Conservation (phyloP, 768 basidiomycete genomes). For the Strobilomyces echinocephalus region DNA sequence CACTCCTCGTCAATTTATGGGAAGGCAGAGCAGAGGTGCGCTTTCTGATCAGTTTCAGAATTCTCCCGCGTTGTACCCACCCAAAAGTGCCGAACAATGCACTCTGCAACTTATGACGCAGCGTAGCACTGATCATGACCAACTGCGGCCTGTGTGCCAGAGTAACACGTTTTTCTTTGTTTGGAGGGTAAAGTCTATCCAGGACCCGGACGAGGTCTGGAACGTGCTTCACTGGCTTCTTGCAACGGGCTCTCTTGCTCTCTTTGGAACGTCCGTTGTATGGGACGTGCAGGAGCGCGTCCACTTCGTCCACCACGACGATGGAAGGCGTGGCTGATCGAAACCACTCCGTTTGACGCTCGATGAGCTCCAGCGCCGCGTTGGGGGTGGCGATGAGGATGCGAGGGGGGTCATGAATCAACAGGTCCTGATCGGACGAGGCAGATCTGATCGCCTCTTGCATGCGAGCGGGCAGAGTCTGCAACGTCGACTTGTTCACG, state of each 20-base stretch:
- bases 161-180: slow-evolving; percentile 12
- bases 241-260: slow-evolving; percentile 33
- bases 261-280: slow-evolving; percentile 34
- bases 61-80: slow-evolving; percentile 48
- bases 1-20: slow-evolving; percentile 27
- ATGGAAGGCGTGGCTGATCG: slow-evolving; percentile 45
- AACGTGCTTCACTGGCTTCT: slow-evolving; percentile 49
- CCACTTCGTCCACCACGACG: slow-evolving; percentile 73
- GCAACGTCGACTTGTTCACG: slow-evolving; percentile 26
- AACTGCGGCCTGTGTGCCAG: slow-evolving; percentile 47
- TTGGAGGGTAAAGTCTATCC: slow-evolving; percentile 48
- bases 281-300: slow-evolving; percentile 60
- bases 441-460: slow-evolving; percentile 25
- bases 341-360: slow-evolving; percentile 40
- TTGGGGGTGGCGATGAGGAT: slow-evolving; percentile 72
- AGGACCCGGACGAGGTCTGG: slow-evolving; percentile 56
- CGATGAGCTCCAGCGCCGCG: slow-evolving; percentile 54
- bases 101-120: slow-evolving; percentile 42
- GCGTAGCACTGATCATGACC: slow-evolving; percentile 67
- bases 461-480: slow-evolving; percentile 23
- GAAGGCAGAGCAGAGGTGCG: slow-evolving; percentile 24
- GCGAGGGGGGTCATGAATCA: slow-evolving; percentile 49
- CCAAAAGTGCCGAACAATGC: slow-evolving; percentile 49
- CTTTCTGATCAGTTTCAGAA: slow-evolving; percentile 26
- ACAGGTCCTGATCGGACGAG: slow-evolving; percentile 30